Evolutionary conservation across 345 rosid genomes (phyloP).

Genomic region (Theobroma cacao): DNA sequence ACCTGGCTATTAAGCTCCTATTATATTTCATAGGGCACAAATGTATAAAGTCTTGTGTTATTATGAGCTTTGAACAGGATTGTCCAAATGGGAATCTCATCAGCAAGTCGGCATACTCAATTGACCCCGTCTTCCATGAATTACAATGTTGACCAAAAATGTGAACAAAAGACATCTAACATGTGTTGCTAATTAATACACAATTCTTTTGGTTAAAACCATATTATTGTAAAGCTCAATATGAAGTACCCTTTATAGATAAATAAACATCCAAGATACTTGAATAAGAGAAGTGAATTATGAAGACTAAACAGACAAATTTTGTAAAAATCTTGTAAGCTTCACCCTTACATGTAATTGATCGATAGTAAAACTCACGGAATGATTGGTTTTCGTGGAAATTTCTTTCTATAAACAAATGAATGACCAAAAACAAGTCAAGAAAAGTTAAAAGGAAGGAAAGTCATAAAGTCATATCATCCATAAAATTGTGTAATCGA

Average conservation of each 20-base stretch:
- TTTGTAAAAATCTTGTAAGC: background rate
- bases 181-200: background rate
- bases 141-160: constrained; percentile 1
- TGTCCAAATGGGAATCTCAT: background rate
- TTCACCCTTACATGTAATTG: background rate
- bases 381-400: background rate
- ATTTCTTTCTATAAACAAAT: background rate
- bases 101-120: background rate
- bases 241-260: background rate
- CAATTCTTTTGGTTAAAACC: background rate
- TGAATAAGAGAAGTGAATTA: background rate
- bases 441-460: background rate
- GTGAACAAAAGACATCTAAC: background rate
- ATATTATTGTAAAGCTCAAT: background rate
- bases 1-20: no score
- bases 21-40: background rate
- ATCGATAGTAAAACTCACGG: background rate
- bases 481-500: background rate
- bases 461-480: background rate
- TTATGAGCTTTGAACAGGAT: background rate
- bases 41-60: background rate
- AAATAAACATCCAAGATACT: background rate
- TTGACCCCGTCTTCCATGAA: constrained; percentile 18
- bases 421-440: background rate
- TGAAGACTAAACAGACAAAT: background rate